Conservation (phyloP, 2,329 filamentous ascomycete genomes). For the Cercospora berteroae region DNA sequence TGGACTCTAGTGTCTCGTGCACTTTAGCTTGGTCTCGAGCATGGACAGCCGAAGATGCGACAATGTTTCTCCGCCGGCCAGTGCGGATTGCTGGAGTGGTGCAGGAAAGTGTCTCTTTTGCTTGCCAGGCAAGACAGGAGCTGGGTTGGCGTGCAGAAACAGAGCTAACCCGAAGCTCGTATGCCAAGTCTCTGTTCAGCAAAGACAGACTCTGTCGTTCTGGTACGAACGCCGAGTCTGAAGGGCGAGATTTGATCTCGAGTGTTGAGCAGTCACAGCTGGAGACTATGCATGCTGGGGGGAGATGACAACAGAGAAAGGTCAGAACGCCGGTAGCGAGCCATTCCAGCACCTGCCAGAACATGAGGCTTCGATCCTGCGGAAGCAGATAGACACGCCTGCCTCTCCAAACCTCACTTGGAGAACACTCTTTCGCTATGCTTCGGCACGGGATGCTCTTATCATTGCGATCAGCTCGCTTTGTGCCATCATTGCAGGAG, state of each 20-base stretch:
- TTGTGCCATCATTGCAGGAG: conserved; percentile 29
- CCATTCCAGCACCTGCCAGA: conserved; percentile 11
- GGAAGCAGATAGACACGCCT: conserved; percentile 7
- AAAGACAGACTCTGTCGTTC: background rate
- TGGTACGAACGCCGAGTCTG: too few species aligned
- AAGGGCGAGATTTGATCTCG: background rate
- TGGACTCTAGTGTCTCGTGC: background rate
- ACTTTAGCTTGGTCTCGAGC: background rate
- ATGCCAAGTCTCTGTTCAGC: background rate
- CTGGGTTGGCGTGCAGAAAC: background rate
- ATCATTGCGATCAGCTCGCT: conserved; percentile 39
- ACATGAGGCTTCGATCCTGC: conserved; percentile 10
- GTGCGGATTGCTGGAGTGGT: background rate
- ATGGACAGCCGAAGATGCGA: background rate
- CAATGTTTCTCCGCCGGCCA: background rate
- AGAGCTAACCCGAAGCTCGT: background rate
- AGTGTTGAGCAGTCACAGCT: background rate
- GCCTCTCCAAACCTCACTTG: conserved; percentile 2
- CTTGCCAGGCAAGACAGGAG: background rate
- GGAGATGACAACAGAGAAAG: background rate
- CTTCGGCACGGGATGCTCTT: conserved; percentile 28
- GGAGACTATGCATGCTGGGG: background rate
- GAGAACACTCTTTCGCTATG: conserved; percentile 16
- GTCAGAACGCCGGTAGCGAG: background rate
- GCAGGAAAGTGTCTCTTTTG: background rate